These are phyloP conservation scores for Choanephora cucurbitarum DNA, from an alignment of 371 early-diverging fungal genomes.

Conservation along the genomic window DNA sequence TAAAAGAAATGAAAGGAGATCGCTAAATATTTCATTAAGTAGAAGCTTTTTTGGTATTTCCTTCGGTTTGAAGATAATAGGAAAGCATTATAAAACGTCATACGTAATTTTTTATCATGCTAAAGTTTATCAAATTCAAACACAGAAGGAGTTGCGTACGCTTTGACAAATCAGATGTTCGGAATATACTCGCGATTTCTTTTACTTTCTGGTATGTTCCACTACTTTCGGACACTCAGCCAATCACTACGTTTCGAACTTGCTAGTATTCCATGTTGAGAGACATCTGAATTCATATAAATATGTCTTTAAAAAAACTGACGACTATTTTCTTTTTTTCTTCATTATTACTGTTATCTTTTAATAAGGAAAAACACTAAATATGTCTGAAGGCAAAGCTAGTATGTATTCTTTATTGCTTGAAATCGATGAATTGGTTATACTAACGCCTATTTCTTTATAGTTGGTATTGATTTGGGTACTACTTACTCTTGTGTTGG, in stretches of 20 bases:
- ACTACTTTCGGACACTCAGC: conserved; percentile 7
- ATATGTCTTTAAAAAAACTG: not conserved
- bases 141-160: not conserved
- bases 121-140: not conserved
- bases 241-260: conserved; percentile 13
- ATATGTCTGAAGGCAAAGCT: conserved; percentile 16
- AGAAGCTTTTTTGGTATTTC: too few relatives aligned
- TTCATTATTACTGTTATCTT: not conserved
- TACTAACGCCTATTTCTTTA: conserved; percentile 1
- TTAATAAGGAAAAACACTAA: not conserved
- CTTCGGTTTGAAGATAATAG: not conserved
- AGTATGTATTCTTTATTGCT: not conserved
- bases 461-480: conserved; percentile 88
- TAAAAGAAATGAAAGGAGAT: too few relatives aligned
- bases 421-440: not conserved
- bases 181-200: conserved; percentile 1
- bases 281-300: conserved; percentile 4
- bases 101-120: not conserved
- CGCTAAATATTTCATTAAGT: too few relatives aligned
- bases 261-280: conserved; percentile 13
- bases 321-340: not conserved
- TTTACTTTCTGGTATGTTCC: conserved; percentile 19
- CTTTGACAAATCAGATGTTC: not conserved
- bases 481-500: conserved; percentile 97
- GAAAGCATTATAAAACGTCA: not conserved